Evolutionary conservation across 2,329 filamentous ascomycete genomes (phyloP).

Genomic region (Trichoderma arundinaceum): DNA sequence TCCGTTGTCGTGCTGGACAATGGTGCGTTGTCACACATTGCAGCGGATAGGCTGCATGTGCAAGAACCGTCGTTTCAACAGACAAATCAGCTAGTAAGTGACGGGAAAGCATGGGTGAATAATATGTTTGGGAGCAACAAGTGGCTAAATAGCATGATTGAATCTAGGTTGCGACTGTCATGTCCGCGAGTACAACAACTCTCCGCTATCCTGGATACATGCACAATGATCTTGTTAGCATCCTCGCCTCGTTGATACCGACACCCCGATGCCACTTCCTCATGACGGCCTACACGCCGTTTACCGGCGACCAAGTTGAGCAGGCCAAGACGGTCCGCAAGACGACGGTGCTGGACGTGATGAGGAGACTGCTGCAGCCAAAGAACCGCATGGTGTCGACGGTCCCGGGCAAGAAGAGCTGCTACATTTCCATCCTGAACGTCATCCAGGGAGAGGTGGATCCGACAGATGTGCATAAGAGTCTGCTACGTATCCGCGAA

Average conservation of each 20-base stretch:
- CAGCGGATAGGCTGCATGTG: conserved; percentile 90
- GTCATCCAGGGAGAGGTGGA: conserved; percentile 99
- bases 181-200: conserved; percentile 97
- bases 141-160: neutral
- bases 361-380: conserved; percentile 91
- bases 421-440: conserved; percentile 98
- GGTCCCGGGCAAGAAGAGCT: conserved; percentile 92
- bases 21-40: conserved; percentile 89
- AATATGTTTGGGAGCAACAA: neutral
- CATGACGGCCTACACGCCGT: conserved; percentile 97
- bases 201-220: conserved; percentile 98
- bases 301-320: conserved; percentile 94
- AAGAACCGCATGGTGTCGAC: conserved; percentile 99
- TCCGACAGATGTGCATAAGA: conserved; percentile 98
- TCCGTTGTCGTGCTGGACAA: conserved; percentile 98
- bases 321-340: conserved; percentile 97
- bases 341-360: conserved; percentile 96
- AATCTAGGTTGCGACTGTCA: conserved; percentile 82
- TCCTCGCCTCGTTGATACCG: conserved; percentile 92
- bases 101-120: neutral
- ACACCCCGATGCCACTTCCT: conserved; percentile 97
- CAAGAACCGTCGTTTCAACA: conserved; percentile 96
- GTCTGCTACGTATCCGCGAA: conserved; percentile 91
- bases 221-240: conserved; percentile 98
- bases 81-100: conserved; percentile 84